These are phyloP conservation scores for Ustilago bromivora DNA, from an alignment of 1,284 basidiomycete species.

Conservation along the genomic window DNA sequence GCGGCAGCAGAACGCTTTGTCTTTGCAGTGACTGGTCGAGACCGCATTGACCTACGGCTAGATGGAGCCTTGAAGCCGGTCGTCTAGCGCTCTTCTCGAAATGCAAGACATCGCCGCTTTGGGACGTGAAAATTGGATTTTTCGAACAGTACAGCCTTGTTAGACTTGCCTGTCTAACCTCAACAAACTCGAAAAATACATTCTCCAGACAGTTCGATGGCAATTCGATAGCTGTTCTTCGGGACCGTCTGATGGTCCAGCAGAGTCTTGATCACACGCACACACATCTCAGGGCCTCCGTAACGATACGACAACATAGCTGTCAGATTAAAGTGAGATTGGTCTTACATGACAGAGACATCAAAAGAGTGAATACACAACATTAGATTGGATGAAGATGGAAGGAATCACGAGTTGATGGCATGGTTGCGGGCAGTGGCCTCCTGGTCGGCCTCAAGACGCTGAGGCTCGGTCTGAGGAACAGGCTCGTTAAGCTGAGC, in stretches of 20 bases:
- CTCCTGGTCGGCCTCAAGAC: conserved; percentile 54
- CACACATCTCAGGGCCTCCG: too few relatives aligned
- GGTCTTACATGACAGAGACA: neutral
- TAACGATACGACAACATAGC: neutral
- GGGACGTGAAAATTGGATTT: neutral
- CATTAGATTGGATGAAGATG: neutral
- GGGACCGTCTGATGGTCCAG: too few relatives aligned
- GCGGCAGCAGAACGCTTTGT: neutral
- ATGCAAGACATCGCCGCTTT: neutral
- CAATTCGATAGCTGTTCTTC: neutral
- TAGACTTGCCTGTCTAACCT: neutral
- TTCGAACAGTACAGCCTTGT: neutral
- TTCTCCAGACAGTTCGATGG: neutral
- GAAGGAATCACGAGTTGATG: conserved; percentile 40
- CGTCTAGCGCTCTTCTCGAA: neutral
- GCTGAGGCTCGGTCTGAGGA: conserved; percentile 54
- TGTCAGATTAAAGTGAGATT: too few relatives aligned
- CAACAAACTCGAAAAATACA: neutral
- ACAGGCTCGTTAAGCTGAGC: conserved; percentile 50
- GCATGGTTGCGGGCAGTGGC: conserved; percentile 46
- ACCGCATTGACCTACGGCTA: conserved; percentile 10
- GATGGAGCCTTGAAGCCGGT: conserved; percentile 14
- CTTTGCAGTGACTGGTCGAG: neutral
- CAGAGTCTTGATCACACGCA: too few relatives aligned
- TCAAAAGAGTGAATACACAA: neutral